These are phyloP conservation scores for Linnemannia zychae DNA, from an alignment of 192 early-diverging fungal species.

Conservation along the genomic window DNA sequence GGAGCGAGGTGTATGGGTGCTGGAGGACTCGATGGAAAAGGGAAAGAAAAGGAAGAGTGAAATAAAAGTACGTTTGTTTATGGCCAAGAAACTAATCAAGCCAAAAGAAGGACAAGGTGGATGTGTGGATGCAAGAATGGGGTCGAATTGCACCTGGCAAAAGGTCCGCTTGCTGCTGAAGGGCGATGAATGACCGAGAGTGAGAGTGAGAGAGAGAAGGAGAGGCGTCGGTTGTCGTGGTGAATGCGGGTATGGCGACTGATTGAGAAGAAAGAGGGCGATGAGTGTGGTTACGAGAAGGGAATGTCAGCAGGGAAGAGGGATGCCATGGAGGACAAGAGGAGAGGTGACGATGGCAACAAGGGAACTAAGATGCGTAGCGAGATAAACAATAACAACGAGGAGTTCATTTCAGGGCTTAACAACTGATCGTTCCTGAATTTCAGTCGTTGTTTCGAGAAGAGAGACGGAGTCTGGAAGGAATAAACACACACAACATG, in stretches of 20 bases:
- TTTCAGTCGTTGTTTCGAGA: background rate
- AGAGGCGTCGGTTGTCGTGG: background rate
- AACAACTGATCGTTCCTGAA: background rate
- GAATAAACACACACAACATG: background rate
- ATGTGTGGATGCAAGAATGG: too few species aligned
- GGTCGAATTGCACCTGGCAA: too few species aligned
- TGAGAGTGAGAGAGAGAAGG: too few species aligned
- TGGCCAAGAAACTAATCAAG: too few species aligned
- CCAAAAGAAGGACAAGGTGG: too few species aligned
- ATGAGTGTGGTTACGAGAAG: background rate
- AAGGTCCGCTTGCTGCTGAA: too few species aligned
- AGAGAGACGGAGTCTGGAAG: background rate
- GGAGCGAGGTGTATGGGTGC: background rate
- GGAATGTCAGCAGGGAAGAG: background rate
- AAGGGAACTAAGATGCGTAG: background rate
- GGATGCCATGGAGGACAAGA: background rate
- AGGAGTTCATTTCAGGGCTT: background rate
- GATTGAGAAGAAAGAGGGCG: background rate
- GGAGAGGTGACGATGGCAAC: background rate
- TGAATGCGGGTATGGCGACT: background rate
- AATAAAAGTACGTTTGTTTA: too few species aligned
- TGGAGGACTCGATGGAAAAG: background rate
- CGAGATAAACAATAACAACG: background rate
- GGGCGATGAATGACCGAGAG: too few species aligned
- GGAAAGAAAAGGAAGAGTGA: background rate